Conservation (phyloP, 441 rosid genomes). For the Cnidoscolus chayamansa region DNA sequence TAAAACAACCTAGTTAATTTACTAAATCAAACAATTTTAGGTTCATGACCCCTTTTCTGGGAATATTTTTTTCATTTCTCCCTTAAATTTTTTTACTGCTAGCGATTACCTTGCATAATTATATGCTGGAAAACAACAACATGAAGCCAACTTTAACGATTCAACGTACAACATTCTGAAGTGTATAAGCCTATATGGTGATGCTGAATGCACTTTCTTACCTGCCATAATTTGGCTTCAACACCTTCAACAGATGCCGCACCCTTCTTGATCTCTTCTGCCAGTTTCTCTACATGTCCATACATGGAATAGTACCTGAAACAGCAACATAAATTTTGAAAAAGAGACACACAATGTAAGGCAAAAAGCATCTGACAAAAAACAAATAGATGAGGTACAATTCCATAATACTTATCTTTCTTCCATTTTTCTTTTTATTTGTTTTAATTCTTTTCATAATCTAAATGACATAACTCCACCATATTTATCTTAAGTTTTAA, state of each 20-base stretch:
- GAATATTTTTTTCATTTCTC: background rate
- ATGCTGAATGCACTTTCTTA: slow-evolving; percentile 19
- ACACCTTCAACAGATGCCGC: slow-evolving; percentile 94
- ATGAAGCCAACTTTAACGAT: slow-evolving; percentile 4
- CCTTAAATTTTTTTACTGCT: background rate
- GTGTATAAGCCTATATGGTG: background rate
- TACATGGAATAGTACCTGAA: slow-evolving; percentile 94
- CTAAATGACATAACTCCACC: background rate
- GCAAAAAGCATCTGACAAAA: background rate
- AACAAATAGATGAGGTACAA: too few species aligned
- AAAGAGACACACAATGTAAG: background rate
- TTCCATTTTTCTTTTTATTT: too few species aligned
- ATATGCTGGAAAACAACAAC: background rate
- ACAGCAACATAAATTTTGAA: slow-evolving; percentile 17
- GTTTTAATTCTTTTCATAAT: background rate
- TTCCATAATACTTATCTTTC: too few species aligned
- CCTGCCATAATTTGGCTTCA: slow-evolving; percentile 96
- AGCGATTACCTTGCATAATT: background rate
- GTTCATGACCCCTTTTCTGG: background rate
- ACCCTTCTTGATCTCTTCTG: slow-evolving; percentile 88
- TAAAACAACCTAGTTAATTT: background rate
- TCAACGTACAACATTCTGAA: slow-evolving; percentile 4
- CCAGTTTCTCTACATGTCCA: slow-evolving; percentile 88
- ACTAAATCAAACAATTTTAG: background rate
- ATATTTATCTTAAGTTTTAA: background rate